Evolutionary conservation across 371 early-diverging fungal genomes (phyloP).

Genomic region (Mucor saturninus): DNA sequence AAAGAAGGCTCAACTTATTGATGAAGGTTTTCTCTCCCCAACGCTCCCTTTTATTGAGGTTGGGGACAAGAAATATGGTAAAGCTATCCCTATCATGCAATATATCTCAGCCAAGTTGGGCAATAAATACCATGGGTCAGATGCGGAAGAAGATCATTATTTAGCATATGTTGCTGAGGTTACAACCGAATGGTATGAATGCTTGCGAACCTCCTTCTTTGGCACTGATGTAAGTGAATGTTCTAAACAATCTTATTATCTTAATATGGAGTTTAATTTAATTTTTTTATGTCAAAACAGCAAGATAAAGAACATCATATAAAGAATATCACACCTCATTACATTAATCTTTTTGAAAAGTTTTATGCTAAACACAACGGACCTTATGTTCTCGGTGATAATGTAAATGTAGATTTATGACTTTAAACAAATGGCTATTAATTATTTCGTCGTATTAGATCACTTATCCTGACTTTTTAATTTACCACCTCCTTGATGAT

Average conservation of each 20-base stretch:
- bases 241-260: no score
- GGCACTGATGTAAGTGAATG: constrained; percentile 8
- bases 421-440: no score
- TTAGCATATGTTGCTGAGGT: constrained; percentile 26
- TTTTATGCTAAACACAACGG: constrained; percentile 25
- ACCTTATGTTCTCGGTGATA: constrained; percentile 29
- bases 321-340: constrained; percentile 2
- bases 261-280: neutral
- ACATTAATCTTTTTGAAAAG: constrained; percentile 22
- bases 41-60: constrained; percentile 32
- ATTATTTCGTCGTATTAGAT: constrained; percentile 2
- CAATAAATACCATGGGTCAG: constrained; percentile 30
- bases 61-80: constrained; percentile 17
- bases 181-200: constrained; percentile 11
- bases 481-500: constrained; percentile 33
- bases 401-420: constrained; percentile 2
- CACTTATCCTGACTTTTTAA: constrained; percentile 32
- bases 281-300: neutral
- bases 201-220: neutral
- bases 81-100: constrained; percentile 31
- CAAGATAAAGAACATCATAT: constrained; percentile 4
- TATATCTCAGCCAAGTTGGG: constrained; percentile 29
- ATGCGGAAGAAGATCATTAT: constrained; percentile 22
- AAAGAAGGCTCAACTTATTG: constrained; percentile 15
- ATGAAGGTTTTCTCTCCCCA: constrained; percentile 12